phyloP scores from a whole-genome alignment of 1,284 basidiomycete species.

The Athelia psychrophila region DNA sequence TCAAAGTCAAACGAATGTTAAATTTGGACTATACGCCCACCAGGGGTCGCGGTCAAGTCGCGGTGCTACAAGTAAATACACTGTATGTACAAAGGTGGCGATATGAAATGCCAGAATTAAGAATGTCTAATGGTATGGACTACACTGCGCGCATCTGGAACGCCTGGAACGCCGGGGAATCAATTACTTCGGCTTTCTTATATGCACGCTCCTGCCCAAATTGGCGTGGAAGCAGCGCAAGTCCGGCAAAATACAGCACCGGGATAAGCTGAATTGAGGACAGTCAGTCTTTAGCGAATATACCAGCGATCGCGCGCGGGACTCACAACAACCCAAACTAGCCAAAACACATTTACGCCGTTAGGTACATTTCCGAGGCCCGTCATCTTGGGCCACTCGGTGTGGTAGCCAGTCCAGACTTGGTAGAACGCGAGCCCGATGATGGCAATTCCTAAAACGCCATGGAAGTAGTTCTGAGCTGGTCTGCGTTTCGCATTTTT shows the following conservation, averaged over 20 bases:
- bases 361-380: background rate
- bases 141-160: no score
- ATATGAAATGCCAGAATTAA: no score
- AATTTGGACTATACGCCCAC: no score
- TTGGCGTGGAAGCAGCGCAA: conserved; percentile 45
- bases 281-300: background rate
- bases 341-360: background rate
- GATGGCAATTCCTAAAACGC: conserved; percentile 26
- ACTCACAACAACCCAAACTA: conserved; percentile 52
- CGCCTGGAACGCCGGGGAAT: no score
- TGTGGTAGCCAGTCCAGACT: conserved; percentile 10
- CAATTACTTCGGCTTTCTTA: no score
- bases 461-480: conserved; percentile 31
- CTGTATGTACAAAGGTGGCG: no score
- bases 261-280: conserved; percentile 37
- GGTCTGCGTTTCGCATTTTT: conserved; percentile 20
- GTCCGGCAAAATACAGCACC: conserved; percentile 41
- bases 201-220: conserved; percentile 35
- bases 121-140: no score
- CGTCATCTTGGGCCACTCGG: background rate
- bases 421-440: conserved; percentile 29
- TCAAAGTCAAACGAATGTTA: no score
- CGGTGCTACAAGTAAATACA: no score
- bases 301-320: background rate
- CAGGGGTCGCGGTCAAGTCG: no score